Evolutionary conservation across 1,139 yeast genomes (phyloP).

Genomic region (Saccharomyces hybrid): DNA sequence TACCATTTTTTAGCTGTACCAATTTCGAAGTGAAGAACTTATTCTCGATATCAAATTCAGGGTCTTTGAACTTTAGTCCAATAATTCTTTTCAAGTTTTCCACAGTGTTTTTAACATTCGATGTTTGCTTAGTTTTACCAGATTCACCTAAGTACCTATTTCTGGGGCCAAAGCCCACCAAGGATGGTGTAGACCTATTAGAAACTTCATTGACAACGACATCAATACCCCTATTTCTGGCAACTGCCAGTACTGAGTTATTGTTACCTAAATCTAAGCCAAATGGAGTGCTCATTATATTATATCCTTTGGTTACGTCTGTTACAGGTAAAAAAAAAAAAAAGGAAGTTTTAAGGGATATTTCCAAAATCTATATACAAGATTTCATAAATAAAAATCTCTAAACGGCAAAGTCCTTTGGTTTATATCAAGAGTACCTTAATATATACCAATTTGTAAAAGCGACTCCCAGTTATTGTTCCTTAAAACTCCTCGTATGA

Average conservation of each 20-base stretch:
- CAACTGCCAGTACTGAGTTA: slow-evolving; percentile 92
- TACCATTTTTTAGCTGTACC: slow-evolving; percentile 61
- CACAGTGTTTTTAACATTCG: slow-evolving; percentile 92
- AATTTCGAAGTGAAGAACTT: slow-evolving; percentile 65
- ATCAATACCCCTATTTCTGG: slow-evolving; percentile 97
- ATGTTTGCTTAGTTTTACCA: slow-evolving; percentile 92
- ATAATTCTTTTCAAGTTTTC: slow-evolving; percentile 87
- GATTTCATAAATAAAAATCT: background rate
- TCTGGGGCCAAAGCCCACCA: slow-evolving; percentile 87
- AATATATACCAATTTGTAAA: background rate
- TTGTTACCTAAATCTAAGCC: slow-evolving; percentile 98
- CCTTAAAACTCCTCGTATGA: background rate
- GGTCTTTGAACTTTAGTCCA: slow-evolving; percentile 69
- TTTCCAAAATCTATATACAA: background rate
- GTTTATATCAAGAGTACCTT: background rate
- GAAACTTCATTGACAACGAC: slow-evolving; percentile 97
- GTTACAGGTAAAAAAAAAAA: background rate
- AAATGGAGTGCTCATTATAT: slow-evolving; percentile 74
- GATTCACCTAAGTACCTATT: slow-evolving; percentile 90
- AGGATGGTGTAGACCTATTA: slow-evolving; percentile 90
- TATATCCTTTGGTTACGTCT: background rate
- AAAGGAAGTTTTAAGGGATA: too few species aligned
- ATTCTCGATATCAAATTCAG: slow-evolving; percentile 70
- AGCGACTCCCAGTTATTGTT: background rate
- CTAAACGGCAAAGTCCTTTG: background rate